phyloP scores from a whole-genome alignment of 768 basidiomycete species.

The Boletellus ananas region DNA sequence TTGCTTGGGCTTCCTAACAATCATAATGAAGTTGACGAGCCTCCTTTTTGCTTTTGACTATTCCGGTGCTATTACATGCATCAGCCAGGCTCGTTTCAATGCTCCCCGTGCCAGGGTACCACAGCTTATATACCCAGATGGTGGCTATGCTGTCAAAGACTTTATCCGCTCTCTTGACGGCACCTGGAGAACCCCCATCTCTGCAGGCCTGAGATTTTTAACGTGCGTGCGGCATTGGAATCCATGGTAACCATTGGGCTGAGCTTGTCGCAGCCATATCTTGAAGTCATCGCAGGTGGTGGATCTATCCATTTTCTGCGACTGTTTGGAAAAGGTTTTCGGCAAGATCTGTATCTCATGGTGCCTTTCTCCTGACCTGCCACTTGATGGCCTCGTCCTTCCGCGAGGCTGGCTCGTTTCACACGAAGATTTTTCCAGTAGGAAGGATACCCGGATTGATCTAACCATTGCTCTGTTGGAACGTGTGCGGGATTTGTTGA shows the following conservation, averaged over 20 bases:
- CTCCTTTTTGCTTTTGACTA: slow-evolving; percentile 40
- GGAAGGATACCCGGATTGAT: slow-evolving; percentile 31
- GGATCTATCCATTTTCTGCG: slow-evolving; percentile 49
- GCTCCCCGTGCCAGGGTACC: neutral
- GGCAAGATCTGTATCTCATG: slow-evolving; percentile 37
- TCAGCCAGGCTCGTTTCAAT: slow-evolving; percentile 34
- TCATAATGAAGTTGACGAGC: slow-evolving; percentile 34
- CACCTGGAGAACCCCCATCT: slow-evolving; percentile 23
- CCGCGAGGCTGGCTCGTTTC: slow-evolving; percentile 50
- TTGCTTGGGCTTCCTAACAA: slow-evolving; percentile 29
- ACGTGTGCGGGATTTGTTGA: slow-evolving; percentile 23
- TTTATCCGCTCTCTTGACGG: slow-evolving; percentile 29
- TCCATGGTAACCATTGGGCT: slow-evolving; percentile 20
- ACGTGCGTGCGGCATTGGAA: slow-evolving; percentile 29
- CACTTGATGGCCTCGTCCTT: slow-evolving; percentile 46
- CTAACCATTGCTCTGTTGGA: slow-evolving; percentile 32
- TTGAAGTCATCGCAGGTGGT: slow-evolving; percentile 36
- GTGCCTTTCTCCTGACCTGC: slow-evolving; percentile 14
- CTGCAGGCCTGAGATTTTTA: slow-evolving; percentile 38
- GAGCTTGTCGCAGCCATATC: slow-evolving; percentile 38
- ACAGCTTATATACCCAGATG: too few relatives aligned
- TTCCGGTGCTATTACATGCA: slow-evolving; percentile 30
- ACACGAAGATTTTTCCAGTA: slow-evolving; percentile 10
- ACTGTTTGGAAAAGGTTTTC: slow-evolving; percentile 48
- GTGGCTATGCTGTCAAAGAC: too few relatives aligned